Conservation (phyloP, 192 early-diverging fungal genomes). For the Lobosporangium transversale region DNA sequence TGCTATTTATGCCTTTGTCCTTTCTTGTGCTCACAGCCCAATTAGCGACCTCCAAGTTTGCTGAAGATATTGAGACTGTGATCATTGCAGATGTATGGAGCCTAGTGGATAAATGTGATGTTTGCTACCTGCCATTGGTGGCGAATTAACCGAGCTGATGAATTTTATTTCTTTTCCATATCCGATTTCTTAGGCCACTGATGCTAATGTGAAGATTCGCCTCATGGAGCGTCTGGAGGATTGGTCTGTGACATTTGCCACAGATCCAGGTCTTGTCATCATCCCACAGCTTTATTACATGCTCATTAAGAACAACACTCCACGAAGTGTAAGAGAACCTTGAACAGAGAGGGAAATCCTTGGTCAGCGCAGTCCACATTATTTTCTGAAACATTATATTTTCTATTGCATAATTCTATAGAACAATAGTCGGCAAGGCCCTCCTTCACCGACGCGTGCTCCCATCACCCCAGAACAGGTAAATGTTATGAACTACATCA, state of each 20-base stretch:
- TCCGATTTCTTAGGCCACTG: constrained; percentile 21
- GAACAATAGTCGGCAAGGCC: neutral
- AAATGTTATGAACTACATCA: too few species aligned
- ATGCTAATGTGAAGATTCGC: constrained; percentile 49
- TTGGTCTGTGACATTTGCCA: constrained; percentile 30
- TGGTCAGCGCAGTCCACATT: too few species aligned
- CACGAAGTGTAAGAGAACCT: constrained; percentile 23
- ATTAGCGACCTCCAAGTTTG: constrained; percentile 47
- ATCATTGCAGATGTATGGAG: constrained; percentile 36
- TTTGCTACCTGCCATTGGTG: too few species aligned
- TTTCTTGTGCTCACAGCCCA: constrained; percentile 18
- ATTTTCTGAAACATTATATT: too few species aligned
- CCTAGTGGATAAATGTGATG: neutral
- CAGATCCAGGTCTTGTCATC: constrained; percentile 36
- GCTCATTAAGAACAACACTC: constrained; percentile 37
- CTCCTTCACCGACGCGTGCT: constrained; percentile 30
- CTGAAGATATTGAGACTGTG: constrained; percentile 48
- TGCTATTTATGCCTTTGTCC: too few species aligned
- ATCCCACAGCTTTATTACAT: constrained; percentile 41
- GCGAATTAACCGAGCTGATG: neutral
- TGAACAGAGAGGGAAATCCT: too few species aligned
- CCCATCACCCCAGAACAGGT: constrained; percentile 47
- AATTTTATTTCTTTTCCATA: neutral
- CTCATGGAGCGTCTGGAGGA: constrained; percentile 47
- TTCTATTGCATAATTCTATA: too few species aligned